Conservation (phyloP, 257 asterid genomes). For the Linderniella brevidens region DNA sequence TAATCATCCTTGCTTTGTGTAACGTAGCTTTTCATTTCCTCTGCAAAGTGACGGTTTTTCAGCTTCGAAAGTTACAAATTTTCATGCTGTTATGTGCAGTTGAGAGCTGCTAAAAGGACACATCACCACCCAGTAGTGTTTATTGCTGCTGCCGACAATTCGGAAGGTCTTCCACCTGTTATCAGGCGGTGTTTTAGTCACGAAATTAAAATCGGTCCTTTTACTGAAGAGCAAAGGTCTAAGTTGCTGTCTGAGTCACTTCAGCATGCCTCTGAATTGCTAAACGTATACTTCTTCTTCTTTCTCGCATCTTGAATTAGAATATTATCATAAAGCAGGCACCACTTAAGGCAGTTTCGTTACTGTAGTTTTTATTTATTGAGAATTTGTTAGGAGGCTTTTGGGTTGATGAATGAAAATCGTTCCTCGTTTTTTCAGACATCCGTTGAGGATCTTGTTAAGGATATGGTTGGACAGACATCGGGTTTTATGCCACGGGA, state of each 20-base stretch:
- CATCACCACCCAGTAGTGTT: slow-evolving; percentile 61
- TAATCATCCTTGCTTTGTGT: slow-evolving; percentile 10
- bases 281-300: slow-evolving; percentile 34
- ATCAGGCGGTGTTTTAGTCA: slow-evolving; percentile 91
- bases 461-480: slow-evolving; percentile 85
- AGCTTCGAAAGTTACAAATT: slow-evolving; percentile 6
- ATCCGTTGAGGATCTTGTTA: slow-evolving; percentile 54
- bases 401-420: slow-evolving; percentile 21
- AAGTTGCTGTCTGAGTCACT: slow-evolving; percentile 58
- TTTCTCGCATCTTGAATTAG: slow-evolving; percentile 6
- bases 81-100: slow-evolving; percentile 22
- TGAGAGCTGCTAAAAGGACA: slow-evolving; percentile 23
- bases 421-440: slow-evolving; percentile 30
- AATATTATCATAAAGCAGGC: background rate
- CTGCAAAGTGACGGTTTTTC: slow-evolving; percentile 11
- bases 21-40: background rate
- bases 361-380: slow-evolving; percentile 6
- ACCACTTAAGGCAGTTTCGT: background rate
- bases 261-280: slow-evolving; percentile 37
- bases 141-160: slow-evolving; percentile 67
- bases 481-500: slow-evolving; percentile 98
- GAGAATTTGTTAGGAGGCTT: slow-evolving; percentile 10
- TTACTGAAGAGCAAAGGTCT: slow-evolving; percentile 69
- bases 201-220: slow-evolving; percentile 67
- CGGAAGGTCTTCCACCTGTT: slow-evolving; percentile 80